Percentiles rank a stretch among this genome's conserved stretches.
phyloP scores from a whole-genome alignment of 1,284 basidiomycete genomes.

The Crepidotus sp. region DNA sequence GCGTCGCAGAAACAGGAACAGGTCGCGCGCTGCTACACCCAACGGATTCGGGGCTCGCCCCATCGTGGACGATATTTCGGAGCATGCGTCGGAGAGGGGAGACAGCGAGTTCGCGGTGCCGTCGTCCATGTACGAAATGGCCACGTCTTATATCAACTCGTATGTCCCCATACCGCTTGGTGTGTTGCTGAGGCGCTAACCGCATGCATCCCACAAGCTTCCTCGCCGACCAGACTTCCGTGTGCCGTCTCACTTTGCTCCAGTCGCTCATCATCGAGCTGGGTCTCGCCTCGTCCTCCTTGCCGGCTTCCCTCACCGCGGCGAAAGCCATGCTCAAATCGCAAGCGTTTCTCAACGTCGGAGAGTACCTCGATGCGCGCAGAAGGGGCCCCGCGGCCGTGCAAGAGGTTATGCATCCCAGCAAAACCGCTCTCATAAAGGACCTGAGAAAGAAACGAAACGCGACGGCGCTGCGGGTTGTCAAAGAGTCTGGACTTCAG shows the following conservation, averaged over 20 bases:
- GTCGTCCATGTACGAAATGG: conserved; percentile 40
- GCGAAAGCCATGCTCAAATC: conserved; percentile 58
- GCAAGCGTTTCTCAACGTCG: conserved; percentile 58
- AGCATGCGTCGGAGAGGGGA: conserved; percentile 31
- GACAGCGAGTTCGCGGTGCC: conserved; percentile 21
- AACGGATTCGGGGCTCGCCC: conserved; percentile 30
- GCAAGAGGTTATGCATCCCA: conserved; percentile 51
- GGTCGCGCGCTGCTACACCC: conserved; percentile 2
- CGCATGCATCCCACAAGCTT: conserved; percentile 30
- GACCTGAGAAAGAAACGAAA: conserved; percentile 44
- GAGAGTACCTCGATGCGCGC: conserved; percentile 62
- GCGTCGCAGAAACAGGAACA: conserved; percentile 11
- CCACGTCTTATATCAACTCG: conserved; percentile 44
- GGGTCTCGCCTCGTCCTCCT: conserved; percentile 36
- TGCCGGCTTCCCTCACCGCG: conserved; percentile 50
- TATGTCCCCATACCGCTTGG: conserved; percentile 21
- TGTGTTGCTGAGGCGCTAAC: not conserved
- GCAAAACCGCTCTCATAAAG: conserved; percentile 47
- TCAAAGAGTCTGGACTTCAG: conserved; percentile 56
- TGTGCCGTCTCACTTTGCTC: conserved; percentile 39
- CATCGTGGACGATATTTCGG: conserved; percentile 46
- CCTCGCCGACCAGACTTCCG: conserved; percentile 41
- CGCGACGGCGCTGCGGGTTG: conserved; percentile 40
- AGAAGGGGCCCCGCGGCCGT: conserved; percentile 55
- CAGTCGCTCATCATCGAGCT: conserved; percentile 51